phyloP scores from a whole-genome alignment of 75 land plant genomes.

The Adiantum capillusveneris region DNA sequence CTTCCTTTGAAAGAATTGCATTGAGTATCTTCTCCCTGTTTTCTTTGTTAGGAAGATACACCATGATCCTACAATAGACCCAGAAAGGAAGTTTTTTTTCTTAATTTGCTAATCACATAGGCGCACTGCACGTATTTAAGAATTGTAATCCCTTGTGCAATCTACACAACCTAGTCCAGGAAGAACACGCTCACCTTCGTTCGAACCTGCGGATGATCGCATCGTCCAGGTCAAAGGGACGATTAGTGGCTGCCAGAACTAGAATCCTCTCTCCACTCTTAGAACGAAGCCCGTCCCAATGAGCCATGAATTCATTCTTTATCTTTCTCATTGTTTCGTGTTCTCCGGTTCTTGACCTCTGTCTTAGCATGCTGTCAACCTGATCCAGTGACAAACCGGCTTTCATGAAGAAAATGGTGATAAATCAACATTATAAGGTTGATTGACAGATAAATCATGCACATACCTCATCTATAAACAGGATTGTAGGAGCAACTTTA shows the following conservation, averaged over 20 bases:
- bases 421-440: no score
- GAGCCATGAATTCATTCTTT: no score
- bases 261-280: conserved; percentile 71
- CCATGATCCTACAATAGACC: conserved; percentile 88
- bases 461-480: conserved; percentile 89
- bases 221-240: conserved; percentile 90
- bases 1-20: conserved; percentile 67
- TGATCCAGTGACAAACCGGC: no score
- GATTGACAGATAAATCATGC: no score
- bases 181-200: conserved; percentile 64
- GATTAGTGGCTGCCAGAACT: no score
- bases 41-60: conserved; percentile 57
- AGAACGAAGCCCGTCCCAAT: conserved; percentile 80
- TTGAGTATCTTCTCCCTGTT: conserved; percentile 64
- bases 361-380: conserved; percentile 93
- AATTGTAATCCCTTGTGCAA: no score
- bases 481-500: conserved; percentile 81
- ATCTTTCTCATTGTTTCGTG: conserved; percentile 93
- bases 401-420: no score
- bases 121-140: no score
- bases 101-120: no score
- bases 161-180: no score
- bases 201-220: conserved; percentile 85
- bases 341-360: conserved; percentile 68
- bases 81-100: no score